Conservation (phyloP, 1,284 basidiomycete genomes). For the Hemileia vastatrix region DNA sequence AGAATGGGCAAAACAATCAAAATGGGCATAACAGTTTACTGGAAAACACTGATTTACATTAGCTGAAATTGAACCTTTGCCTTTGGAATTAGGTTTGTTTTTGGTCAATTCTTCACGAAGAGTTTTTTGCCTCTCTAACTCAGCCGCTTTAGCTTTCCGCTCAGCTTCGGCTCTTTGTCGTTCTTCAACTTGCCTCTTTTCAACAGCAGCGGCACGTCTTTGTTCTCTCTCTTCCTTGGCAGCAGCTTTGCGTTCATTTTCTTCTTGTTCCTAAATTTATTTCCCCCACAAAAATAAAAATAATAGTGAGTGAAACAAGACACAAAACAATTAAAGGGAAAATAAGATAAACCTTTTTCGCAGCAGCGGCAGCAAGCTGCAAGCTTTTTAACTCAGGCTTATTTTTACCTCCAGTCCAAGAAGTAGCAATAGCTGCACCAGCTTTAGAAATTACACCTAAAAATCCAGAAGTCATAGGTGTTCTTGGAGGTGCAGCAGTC, state of each 20-base stretch:
- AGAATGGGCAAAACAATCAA: too few species aligned
- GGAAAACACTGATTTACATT: too few species aligned
- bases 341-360: slow-evolving; percentile 59
- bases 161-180: slow-evolving; percentile 63
- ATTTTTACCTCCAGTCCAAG: slow-evolving; percentile 26
- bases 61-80: too few species aligned
- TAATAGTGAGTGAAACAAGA: background rate
- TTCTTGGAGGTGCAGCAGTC: slow-evolving; percentile 2
- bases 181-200: slow-evolving; percentile 52
- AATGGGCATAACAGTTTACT: too few species aligned
- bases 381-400: slow-evolving; percentile 60
- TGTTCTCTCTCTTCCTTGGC: slow-evolving; percentile 68
- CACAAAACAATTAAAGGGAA: background rate
- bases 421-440: slow-evolving; percentile 18
- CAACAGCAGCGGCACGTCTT: slow-evolving; percentile 58
- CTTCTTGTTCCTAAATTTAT: slow-evolving; percentile 70
- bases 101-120: slow-evolving; percentile 12
- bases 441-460: slow-evolving; percentile 22
- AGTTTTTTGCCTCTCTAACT: slow-evolving; percentile 51
- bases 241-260: slow-evolving; percentile 64
- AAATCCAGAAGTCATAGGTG: slow-evolving; percentile 4
- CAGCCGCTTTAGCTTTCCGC: slow-evolving; percentile 47
- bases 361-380: slow-evolving; percentile 66
- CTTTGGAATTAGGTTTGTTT: slow-evolving; percentile 7
- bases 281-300: background rate